Evolutionary conservation across 176 grass and related monocot genomes (phyloP), one percentile per base, ranked within the genome.

Genomic region (Lolium rigidum): DNA sequence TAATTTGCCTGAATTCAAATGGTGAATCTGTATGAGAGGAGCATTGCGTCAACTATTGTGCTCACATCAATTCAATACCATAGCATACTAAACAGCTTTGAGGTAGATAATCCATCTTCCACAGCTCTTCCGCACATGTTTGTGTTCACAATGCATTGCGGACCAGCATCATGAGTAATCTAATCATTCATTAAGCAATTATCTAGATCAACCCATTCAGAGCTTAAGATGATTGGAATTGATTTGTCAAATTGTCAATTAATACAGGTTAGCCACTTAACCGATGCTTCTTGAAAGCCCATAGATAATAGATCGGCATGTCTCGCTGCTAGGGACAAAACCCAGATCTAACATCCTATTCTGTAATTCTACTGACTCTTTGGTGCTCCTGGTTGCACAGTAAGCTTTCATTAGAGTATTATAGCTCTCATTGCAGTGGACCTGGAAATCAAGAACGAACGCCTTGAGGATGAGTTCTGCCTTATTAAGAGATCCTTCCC

Each of bases 331-430:
- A 28, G 93, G 91, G 71, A 94, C 70, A 85, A 94, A 95, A 58
- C 96, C 96, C 74, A 92, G 37, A 65, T 87, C 64, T 63, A 88
- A 73, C 93, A 98, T 94, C 58, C 93, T 94, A 18, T 92, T 88
- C 78, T 95, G 93, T 49, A 98, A 74, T 55, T 84, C 88, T 4
- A 95, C 26, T 59, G 88, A 84, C 58, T 93, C 88, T 38, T 17
- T 13, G 9, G 76, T 87, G 75, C 86, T 83, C 76, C 57, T 92
- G 80, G 69, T 81, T 49, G 79, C 70, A 54, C 90, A 98, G 72
- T 82, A 95, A 68, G 87, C 66, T 50, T 65, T 92, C 72, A 95
- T 88, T 65, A 98, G 64, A 26, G 74, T 52, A 91, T 94, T 95
- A 74, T 86, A 98, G 82, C 93, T 89, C 12, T 74, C 66, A 62